Conservation (phyloP, 306 rosid species). For the Styphnolobium japonicum region DNA sequence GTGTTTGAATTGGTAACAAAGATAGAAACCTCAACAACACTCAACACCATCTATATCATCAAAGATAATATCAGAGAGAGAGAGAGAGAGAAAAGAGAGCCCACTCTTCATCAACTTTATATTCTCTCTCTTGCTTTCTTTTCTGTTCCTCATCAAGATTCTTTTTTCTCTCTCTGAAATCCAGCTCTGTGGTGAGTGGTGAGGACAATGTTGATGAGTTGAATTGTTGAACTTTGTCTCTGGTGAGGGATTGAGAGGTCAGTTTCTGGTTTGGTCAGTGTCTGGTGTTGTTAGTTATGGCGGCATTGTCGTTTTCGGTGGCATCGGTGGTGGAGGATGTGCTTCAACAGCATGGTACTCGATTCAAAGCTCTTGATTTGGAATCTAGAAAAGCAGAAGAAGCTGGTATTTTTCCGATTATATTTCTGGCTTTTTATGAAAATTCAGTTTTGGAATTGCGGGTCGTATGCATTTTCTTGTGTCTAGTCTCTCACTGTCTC, state of each 20-base stretch:
- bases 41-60: constrained; percentile 20
- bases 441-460: background rate
- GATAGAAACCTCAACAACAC: constrained; percentile 56
- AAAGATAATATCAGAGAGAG: background rate
- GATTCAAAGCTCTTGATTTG: constrained; percentile 72
- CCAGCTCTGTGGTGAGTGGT: background rate
- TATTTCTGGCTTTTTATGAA: background rate
- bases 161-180: constrained; percentile 14
- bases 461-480: background rate
- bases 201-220: constrained; percentile 25
- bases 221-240: constrained; percentile 16
- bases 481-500: background rate
- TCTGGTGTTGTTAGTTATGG: background rate
- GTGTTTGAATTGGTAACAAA: constrained; percentile 47
- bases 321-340: constrained; percentile 85
- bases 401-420: constrained; percentile 55
- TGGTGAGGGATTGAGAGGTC: background rate
- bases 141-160: background rate
- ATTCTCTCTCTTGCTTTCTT: background rate
- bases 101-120: constrained; percentile 14
- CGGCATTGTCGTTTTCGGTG: constrained; percentile 67
- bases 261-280: constrained; percentile 1
- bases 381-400: constrained; percentile 81
- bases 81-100: too few relatives aligned
- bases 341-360: constrained; percentile 82